Base-by-base conservation (phyloP, 345 rosid genomes). In the Acer saccharum region DNA sequence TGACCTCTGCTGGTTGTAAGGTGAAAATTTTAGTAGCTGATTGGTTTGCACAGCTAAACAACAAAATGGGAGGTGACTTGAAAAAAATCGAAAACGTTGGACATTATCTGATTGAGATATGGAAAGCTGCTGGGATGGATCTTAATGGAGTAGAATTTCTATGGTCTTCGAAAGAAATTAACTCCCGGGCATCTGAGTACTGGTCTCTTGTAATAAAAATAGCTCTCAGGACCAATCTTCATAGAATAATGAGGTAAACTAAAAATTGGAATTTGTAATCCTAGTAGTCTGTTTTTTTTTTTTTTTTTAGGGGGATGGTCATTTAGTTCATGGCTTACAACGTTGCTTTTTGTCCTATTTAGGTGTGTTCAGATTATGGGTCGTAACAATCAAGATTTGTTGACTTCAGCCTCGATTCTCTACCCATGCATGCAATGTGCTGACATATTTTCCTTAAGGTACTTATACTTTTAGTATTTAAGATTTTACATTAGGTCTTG, bases 341-440 rank as follows among this genome's bases (percentile, higher is more conserved):
- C 13, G 10, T 16, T 67, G 69, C n/a, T 75, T 84, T 65, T 71
- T 71, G 69, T 72, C 69, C 25, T 69, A 76, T n/a, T 68, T 21
- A 29, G 32, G 32, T 29, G 32, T 29, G 32, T 29, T 29, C 32
- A 29, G 32, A 29, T 29, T 29, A 29, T 29, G 32, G 32, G 32
- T 76, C 93, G 99, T 64, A 88, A 70, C 65, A 98, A 95, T 80
- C 89, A 91, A 25, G 98, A 95, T 8, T 98, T 92, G 76, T 83
- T 93, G 79, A 85, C 88, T 10, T 94, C 93, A 13, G 95, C 93
- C 20, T 98, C 92, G 78, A 90, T 93, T 83, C 84, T 95, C 80
- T 95, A 93, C 84, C 94, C 97, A 16, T 95, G 98, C 80, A 95
- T 95, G 98, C 98, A 95, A 70, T 92, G 98, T 80, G 98, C 98